Evolutionary conservation across 495 filamentous ascomycete genomes (phyloP).

Genomic region (Xylaria scruposa): DNA sequence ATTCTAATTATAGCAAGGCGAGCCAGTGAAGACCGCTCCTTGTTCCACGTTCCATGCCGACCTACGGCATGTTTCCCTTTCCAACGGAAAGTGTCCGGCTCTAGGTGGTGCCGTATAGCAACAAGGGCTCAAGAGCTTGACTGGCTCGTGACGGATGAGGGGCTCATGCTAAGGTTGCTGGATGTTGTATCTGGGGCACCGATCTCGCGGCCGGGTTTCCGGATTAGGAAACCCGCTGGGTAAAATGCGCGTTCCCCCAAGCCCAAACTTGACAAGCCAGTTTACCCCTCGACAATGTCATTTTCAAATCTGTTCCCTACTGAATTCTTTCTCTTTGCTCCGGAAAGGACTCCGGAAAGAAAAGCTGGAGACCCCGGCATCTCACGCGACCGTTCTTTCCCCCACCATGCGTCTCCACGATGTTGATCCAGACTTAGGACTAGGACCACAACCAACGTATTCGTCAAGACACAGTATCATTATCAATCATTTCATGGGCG

Average conservation of each 20-base stretch:
- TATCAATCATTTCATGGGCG: neutral
- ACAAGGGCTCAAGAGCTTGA: slow-evolving; percentile 3
- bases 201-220: slow-evolving; percentile 32
- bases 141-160: slow-evolving; percentile 20
- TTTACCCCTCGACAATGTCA: slow-evolving; percentile 22
- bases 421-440: slow-evolving; percentile 15
- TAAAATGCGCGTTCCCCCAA: slow-evolving; percentile 35
- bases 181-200: slow-evolving; percentile 11
- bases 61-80: neutral
- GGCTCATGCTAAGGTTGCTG: slow-evolving; percentile 2
- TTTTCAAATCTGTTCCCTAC: neutral
- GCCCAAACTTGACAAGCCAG: slow-evolving; percentile 15
- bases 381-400: slow-evolving; percentile 19
- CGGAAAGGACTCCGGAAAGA: neutral
- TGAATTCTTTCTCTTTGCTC: neutral
- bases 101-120: neutral
- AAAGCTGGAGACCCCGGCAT: slow-evolving; percentile 17
- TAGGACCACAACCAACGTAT: neutral
- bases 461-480: neutral
- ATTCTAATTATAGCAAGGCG: slow-evolving; percentile 1
- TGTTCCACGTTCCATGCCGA: neutral
- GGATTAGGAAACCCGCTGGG: slow-evolving; percentile 38
- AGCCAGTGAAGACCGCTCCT: neutral
- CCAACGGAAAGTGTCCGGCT: slow-evolving; percentile 1
- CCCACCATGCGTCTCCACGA: slow-evolving; percentile 1